These are phyloP conservation scores for Isabelozyma pseudorhagii DNA, from an alignment of 805 yeast species.

Conservation along the genomic window DNA sequence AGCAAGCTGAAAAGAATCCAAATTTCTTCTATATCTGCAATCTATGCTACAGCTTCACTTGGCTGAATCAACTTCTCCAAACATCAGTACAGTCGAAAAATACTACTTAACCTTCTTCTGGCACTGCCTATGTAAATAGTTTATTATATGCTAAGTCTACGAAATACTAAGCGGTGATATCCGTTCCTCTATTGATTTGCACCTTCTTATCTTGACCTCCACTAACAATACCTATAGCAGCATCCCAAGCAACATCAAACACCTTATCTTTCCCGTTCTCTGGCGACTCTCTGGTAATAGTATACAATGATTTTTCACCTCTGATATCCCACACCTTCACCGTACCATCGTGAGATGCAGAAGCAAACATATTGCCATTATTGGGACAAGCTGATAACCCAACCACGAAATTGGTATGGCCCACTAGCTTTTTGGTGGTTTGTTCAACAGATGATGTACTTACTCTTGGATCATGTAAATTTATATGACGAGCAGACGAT, in stretches of 20 bases:
- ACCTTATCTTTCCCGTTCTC: conserved; percentile 58
- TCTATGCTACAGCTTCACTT: background rate
- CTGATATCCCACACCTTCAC: conserved; percentile 95
- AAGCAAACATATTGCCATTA: conserved; percentile 76
- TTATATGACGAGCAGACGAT: conserved; percentile 97
- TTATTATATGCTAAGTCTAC: conserved; percentile 1
- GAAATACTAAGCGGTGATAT: conserved; percentile 16
- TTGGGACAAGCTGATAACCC: conserved; percentile 71
- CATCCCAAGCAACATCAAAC: conserved; percentile 84
- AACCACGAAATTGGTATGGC: conserved; percentile 90
- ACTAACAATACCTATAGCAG: conserved; percentile 75
- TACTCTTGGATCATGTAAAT: conserved; percentile 86
- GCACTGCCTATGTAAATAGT: background rate
- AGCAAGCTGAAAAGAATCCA: too few species aligned
- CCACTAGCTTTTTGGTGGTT: conserved; percentile 59
- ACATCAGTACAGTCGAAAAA: background rate
- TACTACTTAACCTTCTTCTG: background rate
- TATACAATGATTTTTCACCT: conserved; percentile 76
- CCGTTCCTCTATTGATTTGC: conserved; percentile 63
- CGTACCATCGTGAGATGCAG: conserved; percentile 96
- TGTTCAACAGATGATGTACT: conserved; percentile 60
- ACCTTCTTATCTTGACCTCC: conserved; percentile 94
- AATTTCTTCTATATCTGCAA: too few species aligned
- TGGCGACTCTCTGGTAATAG: conserved; percentile 67
- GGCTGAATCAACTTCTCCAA: background rate